Evolutionary conservation across 2,329 filamentous ascomycete species (phyloP), one percentile per base, ranked within the genome.

Genomic region (Fusarium sp.): DNA sequence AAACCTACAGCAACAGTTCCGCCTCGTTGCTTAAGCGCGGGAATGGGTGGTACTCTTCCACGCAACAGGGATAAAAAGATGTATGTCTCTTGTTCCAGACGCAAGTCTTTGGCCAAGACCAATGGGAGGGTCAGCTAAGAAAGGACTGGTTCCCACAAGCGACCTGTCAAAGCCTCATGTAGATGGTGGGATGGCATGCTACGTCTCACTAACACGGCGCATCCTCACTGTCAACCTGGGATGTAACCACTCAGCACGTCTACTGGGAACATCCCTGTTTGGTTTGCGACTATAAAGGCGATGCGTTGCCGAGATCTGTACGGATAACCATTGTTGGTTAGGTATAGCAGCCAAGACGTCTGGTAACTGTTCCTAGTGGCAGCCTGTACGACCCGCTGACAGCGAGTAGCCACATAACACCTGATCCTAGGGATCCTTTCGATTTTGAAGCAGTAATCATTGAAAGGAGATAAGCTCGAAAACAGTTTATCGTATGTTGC

Each of bases 111-210:
- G 44, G 53, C 46, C 43, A 56, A 49, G 30, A 45, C 27, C 41
- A 27, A 52, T 41, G 49, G 52, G 10, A 4, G 11, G 10, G 10
- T 30, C 45, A 50, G 49, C 20, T 13, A 46, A n/a, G 33, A 35
- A 40, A 44, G 32, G 23, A 23, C 50, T 48, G 20, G 55, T 55
- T 40, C n/a, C 56, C 41, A n/a, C 43, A 65, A 53, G 60, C 67
- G 60, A 70, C 67, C 67, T 70, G 68, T 68, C 67, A 70, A 55
- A 56, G 44, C 35, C 30, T 27, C 40, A 49, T 44, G 20, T 13
- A 56, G 25, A 54, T 37, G 53, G 59, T 49, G 59, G 48, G 52
- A 45, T 51, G 39, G 37, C 22, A 49, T 22, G n/a, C 22, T 52
- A 46, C 52, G 19, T 49, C 30, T 45, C 49, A 45, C 48, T 25